Conservation (phyloP, 2,329 filamentous ascomycete genomes). For the Ceratocystis cubensis region DNA sequence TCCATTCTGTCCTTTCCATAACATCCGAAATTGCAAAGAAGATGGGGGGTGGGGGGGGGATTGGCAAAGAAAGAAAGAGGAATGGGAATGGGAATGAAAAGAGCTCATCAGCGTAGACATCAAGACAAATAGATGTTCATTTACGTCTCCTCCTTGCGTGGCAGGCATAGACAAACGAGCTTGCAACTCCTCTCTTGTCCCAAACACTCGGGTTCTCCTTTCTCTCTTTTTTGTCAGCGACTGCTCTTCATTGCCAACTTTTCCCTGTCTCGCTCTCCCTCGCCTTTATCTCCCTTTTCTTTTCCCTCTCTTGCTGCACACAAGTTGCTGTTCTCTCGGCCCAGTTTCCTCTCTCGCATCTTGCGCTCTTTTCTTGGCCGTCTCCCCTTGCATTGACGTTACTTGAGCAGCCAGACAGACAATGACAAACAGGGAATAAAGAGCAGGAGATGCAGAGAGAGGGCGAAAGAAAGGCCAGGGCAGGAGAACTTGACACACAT, state of each 20-base stretch:
- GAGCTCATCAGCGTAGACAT: neutral
- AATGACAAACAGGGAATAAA: neutral
- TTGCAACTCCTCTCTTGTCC: neutral
- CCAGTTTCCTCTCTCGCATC: neutral
- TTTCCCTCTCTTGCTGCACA: neutral
- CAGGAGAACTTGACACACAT: slow-evolving; percentile 1
- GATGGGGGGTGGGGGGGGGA: neutral
- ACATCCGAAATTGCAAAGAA: neutral
- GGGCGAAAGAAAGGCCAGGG: neutral
- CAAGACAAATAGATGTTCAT: neutral
- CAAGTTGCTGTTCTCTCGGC: neutral
- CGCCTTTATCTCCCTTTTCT: neutral
- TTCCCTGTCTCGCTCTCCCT: neutral
- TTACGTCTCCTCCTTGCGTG: too few relatives aligned
- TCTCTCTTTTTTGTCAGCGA: neutral
- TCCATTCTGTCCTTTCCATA: neutral
- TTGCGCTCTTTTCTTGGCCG: neutral
- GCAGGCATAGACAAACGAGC: neutral
- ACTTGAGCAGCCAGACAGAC: slow-evolving; percentile 2
- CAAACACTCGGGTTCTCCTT: neutral
- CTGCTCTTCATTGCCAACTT: slow-evolving; percentile 5
- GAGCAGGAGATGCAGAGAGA: neutral
- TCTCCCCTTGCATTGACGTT: neutral
- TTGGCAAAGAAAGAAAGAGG: neutral
- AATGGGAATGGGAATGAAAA: neutral